These are phyloP conservation scores for Trichoderma atrobrunneum DNA, from an alignment of 2,329 filamentous ascomycete genomes.

Conservation along the genomic window DNA sequence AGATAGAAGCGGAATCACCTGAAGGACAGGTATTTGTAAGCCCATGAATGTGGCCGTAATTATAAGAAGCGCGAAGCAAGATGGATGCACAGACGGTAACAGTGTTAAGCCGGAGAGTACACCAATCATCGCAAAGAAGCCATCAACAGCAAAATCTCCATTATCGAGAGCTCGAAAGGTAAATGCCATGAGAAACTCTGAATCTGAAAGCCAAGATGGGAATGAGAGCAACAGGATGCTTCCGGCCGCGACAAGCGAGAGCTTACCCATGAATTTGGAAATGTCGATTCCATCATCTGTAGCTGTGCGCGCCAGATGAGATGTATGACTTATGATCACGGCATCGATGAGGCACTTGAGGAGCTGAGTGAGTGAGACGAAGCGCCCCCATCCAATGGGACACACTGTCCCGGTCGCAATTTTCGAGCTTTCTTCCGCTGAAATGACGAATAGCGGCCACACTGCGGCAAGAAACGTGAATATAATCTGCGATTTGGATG, in stretches of 20 bases:
- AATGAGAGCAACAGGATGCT: constrained; percentile 27
- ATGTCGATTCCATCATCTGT: constrained; percentile 26
- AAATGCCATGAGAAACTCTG: constrained; percentile 32
- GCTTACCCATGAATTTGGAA: constrained; percentile 3
- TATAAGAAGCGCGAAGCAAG: constrained; percentile 29
- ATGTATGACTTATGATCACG: constrained; percentile 28
- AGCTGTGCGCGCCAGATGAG: constrained; percentile 25
- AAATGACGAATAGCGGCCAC: constrained; percentile 32
- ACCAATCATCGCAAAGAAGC: constrained; percentile 24
- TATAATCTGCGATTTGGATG: constrained; percentile 21
- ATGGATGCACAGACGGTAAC: constrained; percentile 28
- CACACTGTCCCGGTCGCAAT: constrained; percentile 22
- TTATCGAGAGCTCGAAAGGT: constrained; percentile 28
- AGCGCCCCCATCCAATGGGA: constrained; percentile 17
- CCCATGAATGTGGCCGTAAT: constrained; percentile 25
- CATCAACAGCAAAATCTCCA: constrained; percentile 33
- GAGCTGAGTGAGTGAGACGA: constrained; percentile 22
- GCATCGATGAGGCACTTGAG: constrained; percentile 33
- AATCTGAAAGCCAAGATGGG: constrained; percentile 26
- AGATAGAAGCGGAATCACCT: not conserved
- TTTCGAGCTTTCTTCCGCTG: constrained; percentile 4
- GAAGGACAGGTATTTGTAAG: not conserved
- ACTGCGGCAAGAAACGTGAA: constrained; percentile 25
- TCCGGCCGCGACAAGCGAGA: constrained; percentile 20
- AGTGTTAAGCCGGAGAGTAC: constrained; percentile 30